phyloP scores from a whole-genome alignment of 208 protist species.

The Angomonas deanei region DNA sequence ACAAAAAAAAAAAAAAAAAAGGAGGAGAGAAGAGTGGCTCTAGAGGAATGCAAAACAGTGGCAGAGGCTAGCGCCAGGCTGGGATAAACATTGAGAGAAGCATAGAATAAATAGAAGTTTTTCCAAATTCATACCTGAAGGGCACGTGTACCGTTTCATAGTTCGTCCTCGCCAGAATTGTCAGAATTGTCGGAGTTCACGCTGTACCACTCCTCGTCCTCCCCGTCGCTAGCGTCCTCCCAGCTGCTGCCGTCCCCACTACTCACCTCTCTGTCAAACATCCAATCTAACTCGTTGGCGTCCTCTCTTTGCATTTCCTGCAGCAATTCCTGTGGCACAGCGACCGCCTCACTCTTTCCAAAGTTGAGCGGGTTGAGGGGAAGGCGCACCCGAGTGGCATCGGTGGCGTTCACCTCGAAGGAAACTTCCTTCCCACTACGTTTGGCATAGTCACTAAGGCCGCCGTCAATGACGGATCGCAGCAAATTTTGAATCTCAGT shows the following conservation, averaged over 20 bases:
- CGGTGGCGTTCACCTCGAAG: not conserved
- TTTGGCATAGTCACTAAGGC: not conserved
- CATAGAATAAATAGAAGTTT: too few relatives aligned
- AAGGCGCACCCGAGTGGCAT: not conserved
- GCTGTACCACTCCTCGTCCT: not conserved
- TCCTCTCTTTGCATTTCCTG: not conserved
- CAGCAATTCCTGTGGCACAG: slow-evolving; percentile 9
- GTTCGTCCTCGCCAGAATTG: not conserved
- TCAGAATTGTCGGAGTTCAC: not conserved
- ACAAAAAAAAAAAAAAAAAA: not conserved
- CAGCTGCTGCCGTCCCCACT: not conserved
- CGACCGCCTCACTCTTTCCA: not conserved
- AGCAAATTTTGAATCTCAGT: slow-evolving; percentile 14
- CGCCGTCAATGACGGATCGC: not conserved
- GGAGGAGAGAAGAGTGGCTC: not conserved
- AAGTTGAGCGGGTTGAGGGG: not conserved
- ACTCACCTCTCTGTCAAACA: not conserved
- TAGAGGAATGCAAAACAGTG: not conserved
- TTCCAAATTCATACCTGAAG: too few relatives aligned
- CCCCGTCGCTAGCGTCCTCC: not conserved
- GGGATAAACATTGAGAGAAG: too few relatives aligned
- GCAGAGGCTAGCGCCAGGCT: not conserved
- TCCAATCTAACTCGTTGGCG: not conserved
- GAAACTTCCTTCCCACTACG: not conserved
- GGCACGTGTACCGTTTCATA: not conserved